Base-by-base conservation (phyloP, 768 basidiomycete genomes). In the Clavulina sp. region DNA sequence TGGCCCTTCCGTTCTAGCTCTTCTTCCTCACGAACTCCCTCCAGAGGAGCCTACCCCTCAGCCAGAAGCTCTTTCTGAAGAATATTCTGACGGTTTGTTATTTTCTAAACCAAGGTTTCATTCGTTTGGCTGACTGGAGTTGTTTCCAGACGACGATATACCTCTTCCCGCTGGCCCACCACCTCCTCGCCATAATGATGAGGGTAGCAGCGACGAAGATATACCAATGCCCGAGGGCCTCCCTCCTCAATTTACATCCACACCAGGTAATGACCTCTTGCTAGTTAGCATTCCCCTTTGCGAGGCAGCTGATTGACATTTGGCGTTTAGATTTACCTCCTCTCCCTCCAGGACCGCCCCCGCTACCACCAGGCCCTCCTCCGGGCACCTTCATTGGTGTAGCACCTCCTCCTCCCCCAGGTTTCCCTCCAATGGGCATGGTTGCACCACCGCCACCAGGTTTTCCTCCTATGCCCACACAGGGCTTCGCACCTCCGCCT, bases 171-270 rank as follows among this genome's bases (percentile, higher is more conserved):
- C 53, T n/a, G 57, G 55, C 2, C 54, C 54, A 16, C 55, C 51
- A 33, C 52, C 58, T 7, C 23, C 23, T 13, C 40, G 21, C 9
- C 26, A 53, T 13, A 32, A 41, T 5, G 34, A 30, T 9, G 43
- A 48, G 28, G 64, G 72, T 1, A 71, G 71, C 34, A 77, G 74
- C 48, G 87, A 86, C 53, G 86, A 89, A 57, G 88, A 88, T 54
- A 91, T 93, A 38, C 76, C 75, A 9, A 83, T 93, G 80, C 91
- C 91, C 9, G 81, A 80, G 49, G 88, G 81, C 2, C 84, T 81
- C 34, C 83, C 83, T 9, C 43, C 43, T 16, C 9, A 24, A 9
- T 13, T 21, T 38, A 1, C 21, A 13, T 21, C 36, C 21, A 13
- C 13, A 16, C 43, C 43, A 46, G 13, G 13, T 16, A 26, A 16